Conservation (phyloP, 78 protist species). For the Guillardia theta region DNA sequence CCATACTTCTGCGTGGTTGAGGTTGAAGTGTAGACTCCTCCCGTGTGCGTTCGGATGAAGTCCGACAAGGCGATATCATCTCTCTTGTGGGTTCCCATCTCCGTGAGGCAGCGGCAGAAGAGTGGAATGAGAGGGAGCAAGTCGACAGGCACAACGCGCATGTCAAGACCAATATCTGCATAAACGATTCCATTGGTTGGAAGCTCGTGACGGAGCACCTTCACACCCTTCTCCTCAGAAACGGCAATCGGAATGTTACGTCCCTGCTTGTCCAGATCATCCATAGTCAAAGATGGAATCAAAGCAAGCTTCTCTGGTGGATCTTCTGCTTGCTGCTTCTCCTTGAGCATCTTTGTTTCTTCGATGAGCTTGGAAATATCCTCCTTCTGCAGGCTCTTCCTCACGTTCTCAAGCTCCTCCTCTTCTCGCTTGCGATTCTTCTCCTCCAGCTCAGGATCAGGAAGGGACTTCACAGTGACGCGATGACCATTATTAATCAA, state of each 20-base stretch:
- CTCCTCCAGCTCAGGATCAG: neutral
- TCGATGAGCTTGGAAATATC: neutral
- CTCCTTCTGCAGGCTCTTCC: neutral
- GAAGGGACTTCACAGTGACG: slow-evolving; percentile 10
- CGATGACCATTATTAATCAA: neutral
- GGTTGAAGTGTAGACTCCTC: slow-evolving; percentile 9
- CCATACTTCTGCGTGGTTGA: neutral
- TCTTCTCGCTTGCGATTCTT: neutral
- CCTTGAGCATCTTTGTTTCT: neutral
- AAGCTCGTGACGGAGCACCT: neutral
- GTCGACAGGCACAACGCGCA: neutral
- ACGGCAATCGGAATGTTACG: slow-evolving; percentile 26
- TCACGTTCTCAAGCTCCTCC: neutral
- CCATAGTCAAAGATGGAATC: neutral
- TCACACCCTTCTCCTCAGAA: neutral
- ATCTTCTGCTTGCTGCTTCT: slow-evolving; percentile 19
- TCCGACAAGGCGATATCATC: neutral
- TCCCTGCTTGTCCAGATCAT: slow-evolving; percentile 7
- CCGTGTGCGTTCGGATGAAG: slow-evolving; percentile 29
- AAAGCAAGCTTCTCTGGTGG: neutral
- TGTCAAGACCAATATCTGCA: neutral
- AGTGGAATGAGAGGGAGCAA: neutral
- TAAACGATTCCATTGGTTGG: slow-evolving; percentile 23
- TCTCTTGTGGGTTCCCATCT: neutral
- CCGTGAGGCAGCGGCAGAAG: slow-evolving; percentile 37